These are phyloP conservation scores for Avena atlantica DNA, from an alignment of 176 grass and related monocot species.

Conservation along the genomic window DNA sequence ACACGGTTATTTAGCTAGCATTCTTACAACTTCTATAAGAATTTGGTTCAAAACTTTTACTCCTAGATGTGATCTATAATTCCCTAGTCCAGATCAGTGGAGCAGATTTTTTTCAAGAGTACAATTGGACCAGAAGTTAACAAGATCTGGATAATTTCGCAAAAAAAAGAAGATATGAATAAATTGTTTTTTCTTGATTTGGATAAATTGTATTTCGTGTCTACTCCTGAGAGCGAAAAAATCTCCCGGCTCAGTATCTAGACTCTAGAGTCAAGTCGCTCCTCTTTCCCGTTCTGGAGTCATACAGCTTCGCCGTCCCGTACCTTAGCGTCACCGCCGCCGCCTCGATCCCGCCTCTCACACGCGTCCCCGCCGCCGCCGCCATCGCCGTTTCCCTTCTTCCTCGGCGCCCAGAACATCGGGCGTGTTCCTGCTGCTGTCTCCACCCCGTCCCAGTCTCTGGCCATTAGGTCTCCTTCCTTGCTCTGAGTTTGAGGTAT, in stretches of 20 bases:
- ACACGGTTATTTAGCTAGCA: no score
- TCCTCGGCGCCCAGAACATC: neutral
- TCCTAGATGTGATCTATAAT: no score
- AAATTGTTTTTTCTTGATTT: no score
- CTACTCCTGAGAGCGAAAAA: neutral
- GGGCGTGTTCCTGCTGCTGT: no score
- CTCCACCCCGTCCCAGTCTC: neutral
- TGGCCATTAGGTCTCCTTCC: neutral
- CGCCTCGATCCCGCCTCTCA: neutral
- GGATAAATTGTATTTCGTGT: neutral
- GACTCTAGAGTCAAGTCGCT: neutral
- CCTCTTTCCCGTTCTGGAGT: neutral
- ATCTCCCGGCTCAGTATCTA: neutral
- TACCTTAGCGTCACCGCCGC: constrained; percentile 10
- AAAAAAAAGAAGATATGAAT: no score
- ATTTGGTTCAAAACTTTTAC: no score
- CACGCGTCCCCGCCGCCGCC: constrained; percentile 1
- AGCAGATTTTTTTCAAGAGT: no score
- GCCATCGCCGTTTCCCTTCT: neutral
- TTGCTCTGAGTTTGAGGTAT: neutral
- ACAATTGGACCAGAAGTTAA: no score
- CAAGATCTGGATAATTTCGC: no score
- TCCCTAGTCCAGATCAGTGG: no score
- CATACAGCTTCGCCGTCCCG: neutral
- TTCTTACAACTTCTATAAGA: no score